phyloP scores from a whole-genome alignment of 495 filamentous ascomycete genomes.

The Tuber microsphaerosporum region DNA sequence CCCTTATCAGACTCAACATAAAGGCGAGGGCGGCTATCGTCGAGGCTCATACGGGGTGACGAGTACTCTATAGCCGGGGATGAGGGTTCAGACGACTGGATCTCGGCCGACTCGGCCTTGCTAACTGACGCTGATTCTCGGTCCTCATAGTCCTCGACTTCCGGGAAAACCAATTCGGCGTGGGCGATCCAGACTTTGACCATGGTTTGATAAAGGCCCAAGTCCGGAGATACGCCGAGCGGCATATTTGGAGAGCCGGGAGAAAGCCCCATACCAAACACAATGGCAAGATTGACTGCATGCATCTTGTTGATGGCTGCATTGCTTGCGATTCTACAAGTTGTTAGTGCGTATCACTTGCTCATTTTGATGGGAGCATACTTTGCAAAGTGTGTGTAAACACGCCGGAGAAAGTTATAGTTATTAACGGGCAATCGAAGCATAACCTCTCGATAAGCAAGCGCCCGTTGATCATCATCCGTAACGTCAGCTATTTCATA shows the following conservation, averaged over 20 bases:
- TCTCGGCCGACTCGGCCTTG: slow-evolving; percentile 33
- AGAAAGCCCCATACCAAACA: slow-evolving; percentile 43
- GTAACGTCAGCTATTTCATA: slow-evolving; percentile 29
- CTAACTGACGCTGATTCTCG: slow-evolving; percentile 31
- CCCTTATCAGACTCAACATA: not conserved
- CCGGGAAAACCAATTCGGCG: slow-evolving; percentile 38
- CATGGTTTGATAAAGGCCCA: slow-evolving; percentile 41
- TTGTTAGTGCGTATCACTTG: slow-evolving; percentile 9
- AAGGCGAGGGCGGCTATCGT: slow-evolving; percentile 23
- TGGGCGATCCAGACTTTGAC: slow-evolving; percentile 41
- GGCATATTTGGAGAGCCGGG: slow-evolving; percentile 35
- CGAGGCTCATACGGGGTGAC: slow-evolving; percentile 34
- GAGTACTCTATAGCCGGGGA: slow-evolving; percentile 30
- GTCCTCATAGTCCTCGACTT: slow-evolving; percentile 39
- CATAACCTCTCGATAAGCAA: slow-evolving; percentile 39
- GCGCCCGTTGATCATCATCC: slow-evolving; percentile 39
- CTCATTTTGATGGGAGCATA: slow-evolving; percentile 1
- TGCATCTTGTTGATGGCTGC: slow-evolving; percentile 40
- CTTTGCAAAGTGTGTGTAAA: slow-evolving; percentile 42
- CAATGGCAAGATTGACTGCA: slow-evolving; percentile 43
- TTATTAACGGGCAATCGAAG: slow-evolving; percentile 33
- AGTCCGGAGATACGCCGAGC: slow-evolving; percentile 39
- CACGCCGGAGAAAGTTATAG: slow-evolving; percentile 41
- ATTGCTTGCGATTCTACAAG: slow-evolving; percentile 38
- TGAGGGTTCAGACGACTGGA: slow-evolving; percentile 34